Conservation (phyloP, 345 rosid genomes). For the Streptanthus diversifolius region DNA sequence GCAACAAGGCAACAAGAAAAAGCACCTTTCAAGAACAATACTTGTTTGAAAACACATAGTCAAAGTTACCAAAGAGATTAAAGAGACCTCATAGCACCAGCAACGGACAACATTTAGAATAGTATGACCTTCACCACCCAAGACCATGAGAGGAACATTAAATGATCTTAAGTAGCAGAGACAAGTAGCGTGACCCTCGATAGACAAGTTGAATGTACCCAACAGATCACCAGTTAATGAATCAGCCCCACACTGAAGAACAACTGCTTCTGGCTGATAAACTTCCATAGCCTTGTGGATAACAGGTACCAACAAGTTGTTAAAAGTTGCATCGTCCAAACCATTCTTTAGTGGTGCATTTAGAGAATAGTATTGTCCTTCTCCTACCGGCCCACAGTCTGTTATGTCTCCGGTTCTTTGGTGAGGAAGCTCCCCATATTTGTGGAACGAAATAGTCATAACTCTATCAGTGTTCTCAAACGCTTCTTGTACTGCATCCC, state of each 20-base stretch:
- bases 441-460: conserved; percentile 88
- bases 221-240: conserved; percentile 71
- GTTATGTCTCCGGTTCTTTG: conserved; percentile 69
- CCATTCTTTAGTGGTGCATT: conserved; percentile 81
- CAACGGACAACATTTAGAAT: conserved; percentile 70
- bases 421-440: conserved; percentile 30
- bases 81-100: conserved; percentile 84
- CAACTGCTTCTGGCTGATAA: conserved; percentile 87
- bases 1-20: conserved; percentile 19
- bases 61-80: background rate
- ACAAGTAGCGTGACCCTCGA: conserved; percentile 76
- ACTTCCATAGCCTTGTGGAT: conserved; percentile 74
- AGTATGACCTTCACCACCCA: conserved; percentile 82
- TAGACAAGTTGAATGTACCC: conserved; percentile 70
- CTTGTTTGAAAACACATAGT: background rate
- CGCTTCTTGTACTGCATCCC: conserved; percentile 90
- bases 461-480: conserved; percentile 80
- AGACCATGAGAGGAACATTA: conserved; percentile 80
- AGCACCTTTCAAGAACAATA: background rate
- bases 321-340: conserved; percentile 62
- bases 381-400: conserved; percentile 29
- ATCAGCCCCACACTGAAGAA: conserved; percentile 84
- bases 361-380: conserved; percentile 45
- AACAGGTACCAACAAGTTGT: conserved; percentile 57
- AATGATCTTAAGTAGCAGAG: conserved; percentile 69